phyloP scores from a whole-genome alignment of 805 yeast genomes.

The Starmerella kuoi region DNA sequence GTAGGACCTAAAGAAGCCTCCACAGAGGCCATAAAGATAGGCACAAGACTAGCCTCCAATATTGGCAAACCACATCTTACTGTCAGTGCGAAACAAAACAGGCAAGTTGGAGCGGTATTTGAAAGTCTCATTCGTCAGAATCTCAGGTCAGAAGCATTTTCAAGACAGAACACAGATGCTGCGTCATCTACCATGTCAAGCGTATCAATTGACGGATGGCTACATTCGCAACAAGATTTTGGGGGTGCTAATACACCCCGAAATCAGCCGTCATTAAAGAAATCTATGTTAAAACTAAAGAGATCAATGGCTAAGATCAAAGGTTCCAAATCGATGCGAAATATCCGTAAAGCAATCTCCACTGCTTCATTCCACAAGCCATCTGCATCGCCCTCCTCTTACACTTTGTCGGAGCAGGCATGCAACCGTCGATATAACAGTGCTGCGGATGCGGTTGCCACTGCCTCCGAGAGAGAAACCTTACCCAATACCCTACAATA shows the following conservation, averaged over 20 bases:
- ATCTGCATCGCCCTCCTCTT: background rate
- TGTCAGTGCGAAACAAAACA: constrained; percentile 80
- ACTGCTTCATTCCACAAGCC: constrained; percentile 10
- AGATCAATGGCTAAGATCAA: constrained; percentile 16
- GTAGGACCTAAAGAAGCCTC: constrained; percentile 42
- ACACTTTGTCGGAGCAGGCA: background rate
- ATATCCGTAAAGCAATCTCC: constrained; percentile 13
- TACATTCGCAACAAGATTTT: constrained; percentile 11
- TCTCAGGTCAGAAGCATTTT: constrained; percentile 8
- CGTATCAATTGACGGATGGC: constrained; percentile 17
- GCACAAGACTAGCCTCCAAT: constrained; percentile 64
- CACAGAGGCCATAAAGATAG: constrained; percentile 67
- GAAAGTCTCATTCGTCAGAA: constrained; percentile 76
- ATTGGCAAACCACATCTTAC: constrained; percentile 93
- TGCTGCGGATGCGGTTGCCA: background rate
- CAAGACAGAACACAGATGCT: constrained; percentile 4
- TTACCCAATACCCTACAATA: background rate
- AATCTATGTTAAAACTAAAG: constrained; percentile 16
- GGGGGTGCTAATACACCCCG: background rate
- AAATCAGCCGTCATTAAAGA: constrained; percentile 14
- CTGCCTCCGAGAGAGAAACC: too few species aligned
- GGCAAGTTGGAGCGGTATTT: constrained; percentile 84
- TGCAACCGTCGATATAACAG: background rate
- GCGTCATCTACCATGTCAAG: constrained; percentile 12
- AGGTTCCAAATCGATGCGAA: constrained; percentile 17